Evolutionary conservation across 257 asterid species (phyloP).

Genomic region (Lavandula angustifolia): DNA sequence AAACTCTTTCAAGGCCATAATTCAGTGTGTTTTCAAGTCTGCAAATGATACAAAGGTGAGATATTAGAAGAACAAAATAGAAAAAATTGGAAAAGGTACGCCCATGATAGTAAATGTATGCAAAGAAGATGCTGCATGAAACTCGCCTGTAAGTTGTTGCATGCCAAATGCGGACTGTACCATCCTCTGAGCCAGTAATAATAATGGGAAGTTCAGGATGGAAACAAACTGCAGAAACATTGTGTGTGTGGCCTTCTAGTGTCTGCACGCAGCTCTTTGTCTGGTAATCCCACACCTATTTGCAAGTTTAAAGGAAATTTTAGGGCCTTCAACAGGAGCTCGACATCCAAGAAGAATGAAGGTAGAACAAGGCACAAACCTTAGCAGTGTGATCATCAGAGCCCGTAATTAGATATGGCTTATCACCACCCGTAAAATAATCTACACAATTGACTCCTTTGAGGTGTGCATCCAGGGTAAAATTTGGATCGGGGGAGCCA

Average conservation of each 20-base stretch:
- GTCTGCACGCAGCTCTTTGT: slow-evolving; percentile 97
- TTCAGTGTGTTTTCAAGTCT: slow-evolving; percentile 97
- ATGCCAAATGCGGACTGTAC: slow-evolving; percentile 99
- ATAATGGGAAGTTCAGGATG: slow-evolving; percentile 99
- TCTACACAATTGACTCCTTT: slow-evolving; percentile 99
- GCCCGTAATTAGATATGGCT: slow-evolving; percentile 90
- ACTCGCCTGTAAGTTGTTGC: slow-evolving; percentile 87
- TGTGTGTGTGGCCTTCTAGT: slow-evolving; percentile 97
- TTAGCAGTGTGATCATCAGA: slow-evolving; percentile 99
- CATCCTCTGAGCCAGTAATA: slow-evolving; percentile 99
- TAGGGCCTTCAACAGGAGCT: slow-evolving; percentile 12
- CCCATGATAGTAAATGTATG: background rate
- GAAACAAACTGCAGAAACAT: slow-evolving; percentile 97
- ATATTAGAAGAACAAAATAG: background rate
- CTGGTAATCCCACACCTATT: slow-evolving; percentile 99
- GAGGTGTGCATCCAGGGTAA: slow-evolving; percentile 92
- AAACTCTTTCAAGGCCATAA: slow-evolving; percentile 98
- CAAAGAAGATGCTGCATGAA: slow-evolving; percentile 4
- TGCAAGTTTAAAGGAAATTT: slow-evolving; percentile 25
- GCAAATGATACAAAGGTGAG: slow-evolving; percentile 41
- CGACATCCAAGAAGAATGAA: slow-evolving; percentile 28
- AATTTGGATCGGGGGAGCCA: slow-evolving; percentile 98
- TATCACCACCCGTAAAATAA: slow-evolving; percentile 98
- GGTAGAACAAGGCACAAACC: slow-evolving; percentile 49
- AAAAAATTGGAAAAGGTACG: background rate